Evolutionary conservation across 345 rosid genomes (phyloP), one percentile per base, ranked within the genome.

Genomic region (Microthlaspi erraticum): DNA sequence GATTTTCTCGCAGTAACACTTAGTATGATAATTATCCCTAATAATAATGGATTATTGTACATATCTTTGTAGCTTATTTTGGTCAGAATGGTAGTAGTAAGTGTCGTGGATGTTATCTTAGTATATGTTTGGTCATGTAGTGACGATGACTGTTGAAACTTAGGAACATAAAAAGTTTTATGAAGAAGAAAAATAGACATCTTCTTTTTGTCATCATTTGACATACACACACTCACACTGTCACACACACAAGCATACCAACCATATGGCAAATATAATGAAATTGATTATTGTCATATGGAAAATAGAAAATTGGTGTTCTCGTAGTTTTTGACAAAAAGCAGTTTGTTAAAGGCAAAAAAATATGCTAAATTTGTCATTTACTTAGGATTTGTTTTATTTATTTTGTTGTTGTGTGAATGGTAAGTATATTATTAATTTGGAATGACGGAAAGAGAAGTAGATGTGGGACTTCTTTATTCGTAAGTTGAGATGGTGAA

Each of bases 401-500:
- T 48, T 46, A 16, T 31, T n/a, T 54, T 9, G 3, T 11, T 11
- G 2, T 3, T 54, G 57, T 26, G 65, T 37, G 57, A 48, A 31
- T 73, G 65, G 65, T 3, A 2, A 26, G 29, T 72, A 62, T 53
- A 34, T 14, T 63, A 17, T 63, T 73, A 29, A 73, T 56, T 56
- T 64, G 60, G 71, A 69, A 75, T 44, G 44, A 56, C 55, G 57
- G 62, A 62, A 79, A 63, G 60, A 50, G 58, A 60, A 67, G 74
- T 17, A 54, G 36, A 64, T 57, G 68, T 11, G 50, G 77, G 66
- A 73, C 79, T 85, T 80, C 79, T 85, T 80, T 81, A 68, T 77
- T 78, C 89, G 87, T 81, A 86, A 78, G 84, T 71, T 71, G 82
- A 81, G 84, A 84, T 74, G 78, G 95, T 75, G 82, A 85, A 88